phyloP scores from a whole-genome alignment of 2,329 filamentous ascomycete genomes.

The Epichloe baconii region DNA sequence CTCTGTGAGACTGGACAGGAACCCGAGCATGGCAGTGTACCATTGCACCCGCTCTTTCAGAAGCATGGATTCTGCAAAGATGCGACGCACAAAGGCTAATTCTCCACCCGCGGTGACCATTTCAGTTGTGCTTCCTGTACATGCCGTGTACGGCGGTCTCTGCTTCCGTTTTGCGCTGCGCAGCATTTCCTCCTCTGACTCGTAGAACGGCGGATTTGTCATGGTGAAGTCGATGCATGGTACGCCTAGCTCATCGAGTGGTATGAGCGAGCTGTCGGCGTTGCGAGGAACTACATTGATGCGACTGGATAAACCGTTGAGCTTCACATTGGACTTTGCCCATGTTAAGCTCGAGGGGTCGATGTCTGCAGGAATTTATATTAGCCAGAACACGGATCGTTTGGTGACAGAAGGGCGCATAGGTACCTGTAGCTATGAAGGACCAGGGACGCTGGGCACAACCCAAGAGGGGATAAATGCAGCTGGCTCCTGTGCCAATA shows the following conservation, averaged over 20 bases:
- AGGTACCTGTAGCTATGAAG: conserved; percentile 49
- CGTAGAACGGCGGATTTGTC: conserved; percentile 92
- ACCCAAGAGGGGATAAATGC: conserved; percentile 79
- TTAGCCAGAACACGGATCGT: background rate
- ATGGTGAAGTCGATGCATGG: conserved; percentile 64
- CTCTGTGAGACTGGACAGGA: conserved; percentile 53
- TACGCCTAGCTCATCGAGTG: conserved; percentile 40
- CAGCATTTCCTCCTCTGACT: conserved; percentile 55
- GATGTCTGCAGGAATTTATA: conserved; percentile 41
- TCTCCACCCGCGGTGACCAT: conserved; percentile 80
- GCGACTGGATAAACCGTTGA: conserved; percentile 51
- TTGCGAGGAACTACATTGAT: conserved; percentile 50
- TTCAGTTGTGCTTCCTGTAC: conserved; percentile 66
- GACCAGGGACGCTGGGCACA: conserved; percentile 60
- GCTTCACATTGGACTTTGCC: conserved; percentile 52
- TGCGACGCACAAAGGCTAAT: conserved; percentile 55
- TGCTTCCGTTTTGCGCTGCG: conserved; percentile 52
- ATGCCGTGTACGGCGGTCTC: conserved; percentile 54
- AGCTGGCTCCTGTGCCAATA: conserved; percentile 81
- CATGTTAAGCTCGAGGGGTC: conserved; percentile 55
- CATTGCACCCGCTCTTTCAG: conserved; percentile 55
- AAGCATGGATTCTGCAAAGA: conserved; percentile 55
- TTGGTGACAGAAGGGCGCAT: background rate
- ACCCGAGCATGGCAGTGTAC: conserved; percentile 89
- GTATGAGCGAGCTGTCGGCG: conserved; percentile 44